A percentile compares a stretch with the other conserved stretches of the same genome.
phyloP scores from a whole-genome alignment of 2,329 filamentous ascomycete genomes.

The Hypomyces perniciosus region DNA sequence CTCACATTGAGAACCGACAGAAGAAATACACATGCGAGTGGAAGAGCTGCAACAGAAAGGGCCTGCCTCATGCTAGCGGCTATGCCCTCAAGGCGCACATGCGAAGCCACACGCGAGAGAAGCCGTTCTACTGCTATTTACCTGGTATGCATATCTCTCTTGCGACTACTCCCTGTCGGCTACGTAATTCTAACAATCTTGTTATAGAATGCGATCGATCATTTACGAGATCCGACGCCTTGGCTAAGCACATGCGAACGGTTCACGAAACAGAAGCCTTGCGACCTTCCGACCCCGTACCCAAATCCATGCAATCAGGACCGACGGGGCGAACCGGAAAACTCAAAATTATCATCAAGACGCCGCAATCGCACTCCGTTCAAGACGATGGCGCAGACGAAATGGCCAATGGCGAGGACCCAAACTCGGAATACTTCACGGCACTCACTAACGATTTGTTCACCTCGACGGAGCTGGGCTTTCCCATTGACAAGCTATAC shows the following conservation, averaged over 20 bases:
- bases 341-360: conserved; percentile 60
- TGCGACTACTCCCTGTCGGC: too few relatives aligned
- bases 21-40: conserved; percentile 99
- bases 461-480: conserved; percentile 55
- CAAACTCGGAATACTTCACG: conserved; percentile 54
- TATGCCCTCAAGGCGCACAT: conserved; percentile 97
- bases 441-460: conserved; percentile 55
- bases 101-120: conserved; percentile 95
- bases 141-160: conserved; percentile 55
- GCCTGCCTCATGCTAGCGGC: conserved; percentile 85
- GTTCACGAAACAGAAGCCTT: conserved; percentile 95
- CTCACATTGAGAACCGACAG: conserved; percentile 87
- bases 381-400: conserved; percentile 51
- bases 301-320: conserved; percentile 57
- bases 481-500: conserved; percentile 54
- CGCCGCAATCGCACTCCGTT: conserved; percentile 50
- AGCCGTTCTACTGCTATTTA: conserved; percentile 93
- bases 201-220: conserved; percentile 85
- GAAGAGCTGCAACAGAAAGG: conserved; percentile 82
- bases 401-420: conserved; percentile 44
- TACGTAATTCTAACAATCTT: conserved; percentile 12
- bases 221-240: conserved; percentile 90
- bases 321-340: conserved; percentile 43
- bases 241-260: conserved; percentile 97
- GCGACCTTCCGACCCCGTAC: conserved; percentile 69